Evolutionary conservation across 768 basidiomycete genomes (phyloP).

Genomic region (Plicaturopsis crispa): DNA sequence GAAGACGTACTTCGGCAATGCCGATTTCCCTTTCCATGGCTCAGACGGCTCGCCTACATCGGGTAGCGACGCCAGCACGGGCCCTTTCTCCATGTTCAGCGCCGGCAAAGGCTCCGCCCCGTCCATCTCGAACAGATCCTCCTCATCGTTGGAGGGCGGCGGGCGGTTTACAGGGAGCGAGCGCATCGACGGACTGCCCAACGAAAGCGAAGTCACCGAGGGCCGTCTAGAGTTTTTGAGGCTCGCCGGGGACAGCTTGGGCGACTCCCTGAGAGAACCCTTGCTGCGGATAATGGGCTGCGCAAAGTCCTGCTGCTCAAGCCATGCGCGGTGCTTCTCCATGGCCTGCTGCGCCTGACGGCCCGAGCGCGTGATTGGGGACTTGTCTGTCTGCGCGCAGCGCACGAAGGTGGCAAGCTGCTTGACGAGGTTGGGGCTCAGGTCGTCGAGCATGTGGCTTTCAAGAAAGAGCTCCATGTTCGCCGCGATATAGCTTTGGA

Average conservation of each 20-base stretch:
- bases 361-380: constrained; percentile 57
- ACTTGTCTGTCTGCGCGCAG: constrained; percentile 53
- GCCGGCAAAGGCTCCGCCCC: too few species aligned
- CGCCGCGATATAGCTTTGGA: constrained; percentile 73
- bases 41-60: too few species aligned
- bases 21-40: too few species aligned
- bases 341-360: constrained; percentile 45
- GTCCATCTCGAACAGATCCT: constrained; percentile 89
- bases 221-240: too few species aligned
- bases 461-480: constrained; percentile 89
- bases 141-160: too few species aligned
- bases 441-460: constrained; percentile 67
- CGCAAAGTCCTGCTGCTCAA: constrained; percentile 63
- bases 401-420: constrained; percentile 56
- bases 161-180: constrained; percentile 7
- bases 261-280: constrained; percentile 13
- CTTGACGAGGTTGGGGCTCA: constrained; percentile 56
- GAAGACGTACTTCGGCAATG: too few species aligned
- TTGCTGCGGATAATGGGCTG: constrained; percentile 34
- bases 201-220: too few species aligned
- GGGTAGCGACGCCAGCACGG: too few species aligned
- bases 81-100: too few species aligned
- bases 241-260: constrained; percentile 24
- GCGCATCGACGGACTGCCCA: constrained; percentile 16
- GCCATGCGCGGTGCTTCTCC: constrained; percentile 62